Base-by-base conservation (phyloP, 2,329 filamentous ascomycete species). In the Aspergillus amoenus region DNA sequence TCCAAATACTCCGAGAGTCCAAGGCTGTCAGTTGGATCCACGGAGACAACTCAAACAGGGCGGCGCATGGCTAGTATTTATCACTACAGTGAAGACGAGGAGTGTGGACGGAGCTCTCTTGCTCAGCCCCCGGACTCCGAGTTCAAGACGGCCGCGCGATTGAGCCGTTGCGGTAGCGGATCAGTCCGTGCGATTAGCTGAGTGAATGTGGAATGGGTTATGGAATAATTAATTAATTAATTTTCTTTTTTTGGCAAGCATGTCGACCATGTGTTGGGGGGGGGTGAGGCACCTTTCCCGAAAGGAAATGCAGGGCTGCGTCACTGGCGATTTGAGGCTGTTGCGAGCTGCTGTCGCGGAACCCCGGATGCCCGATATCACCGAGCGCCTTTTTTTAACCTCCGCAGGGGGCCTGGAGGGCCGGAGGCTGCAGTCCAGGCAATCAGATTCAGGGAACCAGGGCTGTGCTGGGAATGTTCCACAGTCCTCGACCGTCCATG, bases 241-340 rank as follows among this genome's bases (percentile, higher is more conserved):
- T 48, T 53, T 42, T 46, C 30, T 58, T 37, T 55, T 52, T 46
- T 32, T 37, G 34, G 34, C 34, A 7, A 37, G 34, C 34, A 21
- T 15, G 43, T 27, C 50, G 56, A 61, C 63, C 63, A 65, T 64
- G 61, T 65, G 63, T 60, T 65, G 61, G 61, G 57, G 34, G 34
- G 34, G 34, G 15, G 12, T 37, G 2, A 15, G 34, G 13, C 12
- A 37, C 34, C 34, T 59, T 64, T 62, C 61, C 61, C 60, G 58
- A 64, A 64, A 63, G 57, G 60, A 64, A 55, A 34, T 55, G 56
- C 63, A 65, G 60, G 61, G 47, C 64, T 64, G 64, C 64, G 58
- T 66, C 62, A 64, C 63, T 37, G 34, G 34, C 12, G 34, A n/a
- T 15, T 51, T 64, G 63, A 63, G 63, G 63, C 63, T 64, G 60